Evolutionary conservation across 2,329 filamentous ascomycete species (phyloP), one percentile per base, ranked within the genome.

Genomic region (Penicillium sclerotiorum): DNA sequence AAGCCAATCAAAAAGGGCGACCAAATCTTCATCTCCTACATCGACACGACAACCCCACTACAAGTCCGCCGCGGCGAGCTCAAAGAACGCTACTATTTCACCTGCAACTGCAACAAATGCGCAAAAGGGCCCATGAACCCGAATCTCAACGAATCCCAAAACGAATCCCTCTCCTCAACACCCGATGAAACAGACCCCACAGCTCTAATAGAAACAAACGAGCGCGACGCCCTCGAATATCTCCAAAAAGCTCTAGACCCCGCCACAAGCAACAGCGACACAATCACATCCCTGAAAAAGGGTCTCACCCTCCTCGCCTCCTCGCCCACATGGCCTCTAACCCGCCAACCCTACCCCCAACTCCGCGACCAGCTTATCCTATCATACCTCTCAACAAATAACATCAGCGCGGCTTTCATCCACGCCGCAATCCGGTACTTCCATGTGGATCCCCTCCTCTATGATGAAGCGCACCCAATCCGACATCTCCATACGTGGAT

Each of bases 11-110:
- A 70, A 15, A 73, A 76, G 49, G 77, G 75, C 52, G 78, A 83
- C 23, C 82, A 87, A 61, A 73, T 87, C 23, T 80, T 77, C 57
- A 81, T 86, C 50, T 80, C 82, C 3, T 87, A 87, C 60, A 73
- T 84, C 53, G 84, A 87, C 58, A 72, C 72, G 28, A 82, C 79
- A 0, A 76, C 78, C 32, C 77, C 81, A 0, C 75, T 73, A 21
- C 57, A 68, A 8, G 69, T 72, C n/a, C 78, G 84, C 3, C 79
- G 78, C 53, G 66, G 65, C 2, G 78, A 84, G 57, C 73, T 87
- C 1, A 66, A 68, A 39, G 67, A 73, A 20, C 74, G 78, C 22
- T 87, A 84, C 70, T 82, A 79, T 63, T 87, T 87, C 65, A 69
- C 66, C 12, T 87, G 84, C 66, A 61, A 62, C 33, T 87, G 84